Percentiles rank a stretch among this genome's conserved stretches.
These are phyloP conservation scores for Gossypium schwendimanii DNA, from an alignment of 441 rosid genomes.

Conservation along the genomic window DNA sequence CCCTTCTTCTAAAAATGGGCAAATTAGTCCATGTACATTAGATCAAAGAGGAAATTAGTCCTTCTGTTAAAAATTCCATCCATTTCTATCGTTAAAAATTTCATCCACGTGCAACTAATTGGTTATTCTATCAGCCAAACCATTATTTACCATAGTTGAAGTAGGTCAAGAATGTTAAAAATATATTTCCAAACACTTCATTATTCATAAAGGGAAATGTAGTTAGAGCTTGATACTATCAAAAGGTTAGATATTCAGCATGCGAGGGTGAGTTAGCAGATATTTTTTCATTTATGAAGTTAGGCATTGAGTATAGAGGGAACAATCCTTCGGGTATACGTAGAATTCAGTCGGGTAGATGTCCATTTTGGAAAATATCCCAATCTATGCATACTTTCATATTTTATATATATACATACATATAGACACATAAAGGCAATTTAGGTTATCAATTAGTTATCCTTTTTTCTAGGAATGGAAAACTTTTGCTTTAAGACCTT, in stretches of 20 bases:
- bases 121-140: no score
- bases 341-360: constrained; percentile 26
- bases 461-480: not conserved
- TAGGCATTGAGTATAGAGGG: constrained; percentile 26
- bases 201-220: no score
- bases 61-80: no score
- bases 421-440: not conserved
- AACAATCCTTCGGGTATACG: constrained; percentile 34
- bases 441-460: not conserved
- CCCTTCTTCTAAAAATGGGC: no score
- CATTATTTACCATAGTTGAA: no score
- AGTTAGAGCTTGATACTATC: constrained; percentile 5
- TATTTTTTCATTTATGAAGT: constrained; percentile 15
- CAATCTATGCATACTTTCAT: not conserved
- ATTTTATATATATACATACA: not conserved
- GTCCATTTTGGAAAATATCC: constrained; percentile 15
- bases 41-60: no score
- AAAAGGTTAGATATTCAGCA: constrained; percentile 20
- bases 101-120: no score
- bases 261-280: constrained; percentile 22
- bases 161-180: no score
- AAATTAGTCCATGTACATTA: no score
- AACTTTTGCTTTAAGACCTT: not conserved
- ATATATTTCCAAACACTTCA: no score
- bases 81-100: no score